phyloP scores from a whole-genome alignment of 768 basidiomycete species.

The Lentinula detonsa region DNA sequence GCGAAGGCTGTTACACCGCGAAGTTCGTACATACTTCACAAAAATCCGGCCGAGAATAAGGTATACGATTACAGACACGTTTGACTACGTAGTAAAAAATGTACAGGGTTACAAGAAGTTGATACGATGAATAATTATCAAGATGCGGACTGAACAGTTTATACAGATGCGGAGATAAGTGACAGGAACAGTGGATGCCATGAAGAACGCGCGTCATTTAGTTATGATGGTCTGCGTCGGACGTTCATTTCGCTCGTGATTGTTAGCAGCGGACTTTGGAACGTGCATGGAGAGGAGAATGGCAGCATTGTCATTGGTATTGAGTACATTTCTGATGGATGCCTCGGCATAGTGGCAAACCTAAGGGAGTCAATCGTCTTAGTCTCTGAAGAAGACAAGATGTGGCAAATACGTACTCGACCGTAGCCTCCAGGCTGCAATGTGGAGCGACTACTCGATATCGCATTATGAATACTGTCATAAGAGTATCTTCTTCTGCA shows the following conservation, averaged over 20 bases:
- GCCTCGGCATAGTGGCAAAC: conserved; percentile 65
- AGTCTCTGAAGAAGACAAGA: neutral
- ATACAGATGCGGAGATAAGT: conserved; percentile 11
- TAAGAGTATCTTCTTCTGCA: conserved; percentile 67
- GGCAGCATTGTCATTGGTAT: conserved; percentile 60
- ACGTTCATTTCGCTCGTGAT: conserved; percentile 27
- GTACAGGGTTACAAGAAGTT: neutral
- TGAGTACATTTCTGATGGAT: conserved; percentile 65
- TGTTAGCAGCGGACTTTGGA: conserved; percentile 21
- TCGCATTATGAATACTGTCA: conserved; percentile 77
- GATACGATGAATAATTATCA: conserved; percentile 6
- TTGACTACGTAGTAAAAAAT: neutral
- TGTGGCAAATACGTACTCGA: conserved; percentile 25
- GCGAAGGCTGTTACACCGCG: neutral
- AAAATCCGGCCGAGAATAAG: neutral
- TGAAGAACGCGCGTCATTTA: conserved; percentile 22
- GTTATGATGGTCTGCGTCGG: conserved; percentile 36
- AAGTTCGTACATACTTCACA: neutral
- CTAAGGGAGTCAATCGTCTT: conserved; percentile 24
- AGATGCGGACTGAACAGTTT: conserved; percentile 8
- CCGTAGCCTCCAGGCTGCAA: conserved; percentile 51
- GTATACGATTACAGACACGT: neutral
- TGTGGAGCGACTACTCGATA: conserved; percentile 60
- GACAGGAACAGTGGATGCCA: conserved; percentile 1
- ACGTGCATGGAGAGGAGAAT: conserved; percentile 62